Evolutionary conservation across 768 basidiomycete genomes (phyloP), one percentile per base, ranked within the genome.

Genomic region (Lactarius tabidus): DNA sequence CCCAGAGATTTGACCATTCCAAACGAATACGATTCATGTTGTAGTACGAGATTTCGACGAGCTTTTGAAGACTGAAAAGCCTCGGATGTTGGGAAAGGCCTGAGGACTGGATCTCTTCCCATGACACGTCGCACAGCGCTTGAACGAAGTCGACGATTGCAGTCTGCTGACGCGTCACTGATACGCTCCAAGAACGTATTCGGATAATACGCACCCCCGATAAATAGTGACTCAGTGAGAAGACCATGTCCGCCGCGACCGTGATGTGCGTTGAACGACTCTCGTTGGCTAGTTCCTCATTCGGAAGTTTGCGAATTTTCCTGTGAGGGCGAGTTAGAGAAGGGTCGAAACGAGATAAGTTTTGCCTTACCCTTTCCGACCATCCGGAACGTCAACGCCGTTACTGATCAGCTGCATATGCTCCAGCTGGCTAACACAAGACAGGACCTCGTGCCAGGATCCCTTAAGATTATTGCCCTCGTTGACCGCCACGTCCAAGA

Each of bases 11-110:
- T 0, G 93, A 93, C 97, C 97, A 99, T 75, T 99, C 97, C 56
- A 99, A 78, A 76, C 97, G 92, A 73, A 99, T 98, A 56, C 97
- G 89, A 67, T 81, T 89, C 97, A 99, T 99, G 77, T 99, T 99
- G 78, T 99, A 99, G 76, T 99, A 99, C 10, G 95, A 97, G 62
- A 99, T 98, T 74, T 99, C 97, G 45, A 98, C 96, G 39, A 99
- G 81, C 77, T 98, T 99, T 76, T 98, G 95, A 63, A 99, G 78
- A 75, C 95, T 96, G 82, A 98, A 99, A 63, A 98, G 80, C 29
- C 97, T 87, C 1, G 97, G 96, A 74, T 94, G 90, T 67, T 95
- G 89, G 3, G 96, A 96, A 33, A 94, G 78, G 20, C 95, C 95
- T 0, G 97, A 98, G 1, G 95, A 95, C 75, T 97, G 94, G 41